Base-by-base conservation (phyloP, 371 early-diverging fungal species). In the Mortierella sp. region DNA sequence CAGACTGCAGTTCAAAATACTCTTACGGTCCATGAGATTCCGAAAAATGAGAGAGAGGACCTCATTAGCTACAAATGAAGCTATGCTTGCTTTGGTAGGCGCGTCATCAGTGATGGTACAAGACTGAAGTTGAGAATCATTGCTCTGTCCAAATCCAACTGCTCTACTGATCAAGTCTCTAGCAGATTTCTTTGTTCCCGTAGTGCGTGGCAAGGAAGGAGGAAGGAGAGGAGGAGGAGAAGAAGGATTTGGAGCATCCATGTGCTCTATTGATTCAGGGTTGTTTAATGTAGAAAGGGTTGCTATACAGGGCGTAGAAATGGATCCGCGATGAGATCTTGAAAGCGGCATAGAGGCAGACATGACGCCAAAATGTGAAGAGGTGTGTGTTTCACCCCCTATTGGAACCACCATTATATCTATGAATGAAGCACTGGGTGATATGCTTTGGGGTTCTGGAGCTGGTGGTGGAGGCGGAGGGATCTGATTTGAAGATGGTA, bases 1-100 rank as follows among this genome's bases (percentile, higher is more conserved):
- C 6, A 78, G 61, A 62, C 80, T 75, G 45, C 80, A 79, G 64
- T 75, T 72, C 52, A 79, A 55, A 11, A 79, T 70, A 52, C 75
- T 75, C 69, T 68, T 79, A 39, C 80, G 71, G 30, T 79, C 75
- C 72, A 68, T 61, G 6, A 79, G 66, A 55, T 79, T 62, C 8
- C 75, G 71, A 51, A 79, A 75, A 51, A 74, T 75, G 22, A 71
- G 65, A 12, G 62, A 40, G 16, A 79, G 62, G 16, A 74, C 28
- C 43, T 79, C 80, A 22, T 37, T 60, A 1, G 80, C 59, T 22
- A 68, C 45, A n/a, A 22, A 49, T 14, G 79, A 73, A 12, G 71
- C 79, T 12, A 63, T 68, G 20, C 72, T 55, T 64, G 52, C 16
- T 43, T n/a, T 64, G 39, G 61, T 12, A 10, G 24, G 9, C 12